Percentiles rank a stretch among this genome's conserved stretches.
Conservation (phyloP, 2,329 filamentous ascomycete species). For the Xylariaceae sp. region DNA sequence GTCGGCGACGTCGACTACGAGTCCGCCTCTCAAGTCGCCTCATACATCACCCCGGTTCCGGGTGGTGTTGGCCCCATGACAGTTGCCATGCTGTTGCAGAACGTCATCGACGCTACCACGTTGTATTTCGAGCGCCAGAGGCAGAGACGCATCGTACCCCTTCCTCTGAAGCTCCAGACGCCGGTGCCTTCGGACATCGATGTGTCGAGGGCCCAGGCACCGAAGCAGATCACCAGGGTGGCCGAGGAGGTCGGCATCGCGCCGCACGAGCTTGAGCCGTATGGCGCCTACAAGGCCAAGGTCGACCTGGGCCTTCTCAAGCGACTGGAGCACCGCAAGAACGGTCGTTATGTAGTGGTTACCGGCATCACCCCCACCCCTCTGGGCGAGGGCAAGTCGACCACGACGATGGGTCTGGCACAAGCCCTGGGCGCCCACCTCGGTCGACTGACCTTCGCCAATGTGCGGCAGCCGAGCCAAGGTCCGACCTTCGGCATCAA, state of each 20-base stretch:
- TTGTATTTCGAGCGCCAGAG: constrained; percentile 79
- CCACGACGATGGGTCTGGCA: constrained; percentile 90
- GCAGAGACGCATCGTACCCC: constrained; percentile 68
- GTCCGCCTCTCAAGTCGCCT: constrained; percentile 76
- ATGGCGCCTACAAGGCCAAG: constrained; percentile 94
- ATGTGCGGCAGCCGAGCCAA: constrained; percentile 94
- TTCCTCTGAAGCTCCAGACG: constrained; percentile 72
- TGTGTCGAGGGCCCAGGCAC: constrained; percentile 80
- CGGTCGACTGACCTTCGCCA: constrained; percentile 84
- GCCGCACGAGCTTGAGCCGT: constrained; percentile 85
- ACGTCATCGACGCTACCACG: constrained; percentile 82
- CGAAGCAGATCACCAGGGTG: constrained; percentile 83
- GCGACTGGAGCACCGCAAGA: constrained; percentile 76
- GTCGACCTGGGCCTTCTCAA: constrained; percentile 78
- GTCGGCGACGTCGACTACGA: constrained; percentile 95
- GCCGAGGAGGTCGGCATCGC: constrained; percentile 85
- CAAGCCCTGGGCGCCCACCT: constrained; percentile 89
- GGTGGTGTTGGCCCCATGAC: constrained; percentile 98
- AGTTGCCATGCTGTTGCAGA: constrained; percentile 94
- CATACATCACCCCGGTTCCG: constrained; percentile 90
- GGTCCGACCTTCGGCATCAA: constrained; percentile 99
- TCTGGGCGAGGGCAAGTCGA: constrained; percentile 95
- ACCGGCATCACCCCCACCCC: constrained; percentile 96
- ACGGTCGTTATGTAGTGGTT: constrained; percentile 88
- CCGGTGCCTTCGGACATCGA: constrained; percentile 96